Percentiles rank a stretch among this genome's conserved stretches.
Evolutionary conservation across 2,329 filamentous ascomycete species (phyloP).

Genomic region (Myriosclerotinia scirpicola): DNA sequence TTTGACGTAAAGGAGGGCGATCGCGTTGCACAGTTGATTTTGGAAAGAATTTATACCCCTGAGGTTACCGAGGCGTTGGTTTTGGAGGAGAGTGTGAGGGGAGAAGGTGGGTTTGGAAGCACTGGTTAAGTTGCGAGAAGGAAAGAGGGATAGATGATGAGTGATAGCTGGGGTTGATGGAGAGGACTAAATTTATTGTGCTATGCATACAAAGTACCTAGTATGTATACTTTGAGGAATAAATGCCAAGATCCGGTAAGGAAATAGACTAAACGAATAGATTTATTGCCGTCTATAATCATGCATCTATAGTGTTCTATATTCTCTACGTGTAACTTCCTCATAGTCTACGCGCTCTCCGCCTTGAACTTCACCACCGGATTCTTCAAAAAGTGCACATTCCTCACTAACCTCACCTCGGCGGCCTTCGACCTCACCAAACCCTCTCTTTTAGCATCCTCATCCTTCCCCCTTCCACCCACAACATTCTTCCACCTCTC

Average conservation of each 20-base stretch:
- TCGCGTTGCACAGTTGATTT: slow-evolving; percentile 86
- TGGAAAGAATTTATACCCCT: slow-evolving; percentile 93
- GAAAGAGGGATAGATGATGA: not conserved
- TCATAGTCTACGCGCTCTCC: slow-evolving; percentile 44
- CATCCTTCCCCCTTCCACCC: slow-evolving; percentile 43
- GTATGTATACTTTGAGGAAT: not conserved
- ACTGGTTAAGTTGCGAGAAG: slow-evolving; percentile 55
- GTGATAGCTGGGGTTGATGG: not conserved
- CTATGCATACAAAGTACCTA: not conserved
- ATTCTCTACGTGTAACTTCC: not conserved
- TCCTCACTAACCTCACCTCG: slow-evolving; percentile 80
- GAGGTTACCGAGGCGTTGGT: slow-evolving; percentile 86
- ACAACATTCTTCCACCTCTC: slow-evolving; percentile 49
- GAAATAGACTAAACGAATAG: slow-evolving; percentile 6
- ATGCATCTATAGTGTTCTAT: slow-evolving; percentile 1
- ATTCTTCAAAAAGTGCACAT: slow-evolving; percentile 64
- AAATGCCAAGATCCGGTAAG: not conserved
- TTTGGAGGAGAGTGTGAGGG: slow-evolving; percentile 86
- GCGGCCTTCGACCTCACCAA: slow-evolving; percentile 78
- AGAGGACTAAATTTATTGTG: slow-evolving; percentile 6
- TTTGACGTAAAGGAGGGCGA: slow-evolving; percentile 83
- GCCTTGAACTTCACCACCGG: slow-evolving; percentile 66
- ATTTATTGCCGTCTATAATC: slow-evolving; percentile 2
- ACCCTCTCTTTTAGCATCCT: slow-evolving; percentile 51
- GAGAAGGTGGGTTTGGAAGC: slow-evolving; percentile 88